Evolutionary conservation across 2,329 filamentous ascomycete species (phyloP).

Genomic region (Penicillium sp.): DNA sequence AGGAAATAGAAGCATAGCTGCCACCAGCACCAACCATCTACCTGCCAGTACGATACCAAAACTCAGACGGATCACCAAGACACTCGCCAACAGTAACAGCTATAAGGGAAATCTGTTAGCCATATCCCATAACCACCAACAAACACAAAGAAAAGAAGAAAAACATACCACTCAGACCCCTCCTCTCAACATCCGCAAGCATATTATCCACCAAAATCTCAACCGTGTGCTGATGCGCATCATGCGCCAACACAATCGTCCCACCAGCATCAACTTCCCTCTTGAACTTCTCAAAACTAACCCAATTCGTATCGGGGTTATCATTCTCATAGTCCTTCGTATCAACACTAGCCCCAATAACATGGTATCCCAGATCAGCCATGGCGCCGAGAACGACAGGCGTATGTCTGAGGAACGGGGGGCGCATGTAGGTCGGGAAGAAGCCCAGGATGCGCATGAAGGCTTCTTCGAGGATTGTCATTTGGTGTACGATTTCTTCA

Average conservation of each 20-base stretch:
- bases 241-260: conserved; percentile 39
- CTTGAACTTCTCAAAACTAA: conserved; percentile 35
- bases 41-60: conserved; percentile 51
- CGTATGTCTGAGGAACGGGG: conserved; percentile 45
- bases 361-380: conserved; percentile 47
- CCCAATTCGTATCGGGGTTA: conserved; percentile 28
- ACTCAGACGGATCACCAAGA: conserved; percentile 51
- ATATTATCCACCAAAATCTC: conserved; percentile 34
- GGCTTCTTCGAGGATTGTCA: conserved; percentile 44
- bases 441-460: conserved; percentile 44
- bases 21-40: not conserved
- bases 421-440: conserved; percentile 51
- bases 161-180: conserved; percentile 42
- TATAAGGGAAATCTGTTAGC: conserved; percentile 12
- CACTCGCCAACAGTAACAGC: conserved; percentile 60
- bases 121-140: not conserved
- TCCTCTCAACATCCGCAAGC: conserved; percentile 38
- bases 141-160: not conserved
- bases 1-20: not conserved
- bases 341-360: conserved; percentile 46
- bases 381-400: conserved; percentile 37
- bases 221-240: conserved; percentile 41
- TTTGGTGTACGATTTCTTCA: conserved; percentile 38
- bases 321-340: conserved; percentile 46
- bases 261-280: conserved; percentile 34